Conservation (phyloP, 2,329 filamentous ascomycete species). For the Alternaria panax region DNA sequence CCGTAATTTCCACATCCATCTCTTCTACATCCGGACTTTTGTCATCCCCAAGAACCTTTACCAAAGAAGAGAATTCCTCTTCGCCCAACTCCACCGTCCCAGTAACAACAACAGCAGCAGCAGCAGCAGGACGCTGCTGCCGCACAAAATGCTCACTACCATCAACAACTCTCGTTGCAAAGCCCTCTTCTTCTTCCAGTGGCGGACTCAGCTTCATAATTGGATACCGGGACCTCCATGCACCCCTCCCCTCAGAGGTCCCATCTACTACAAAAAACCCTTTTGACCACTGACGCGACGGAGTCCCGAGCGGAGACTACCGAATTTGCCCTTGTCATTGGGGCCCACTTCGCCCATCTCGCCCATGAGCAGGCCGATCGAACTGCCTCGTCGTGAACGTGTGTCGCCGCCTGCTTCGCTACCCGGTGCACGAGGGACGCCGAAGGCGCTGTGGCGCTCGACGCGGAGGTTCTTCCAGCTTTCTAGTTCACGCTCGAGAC, state of each 20-base stretch:
- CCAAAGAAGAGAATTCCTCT: conserved; percentile 10
- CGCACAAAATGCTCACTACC: not conserved
- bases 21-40: conserved; percentile 15
- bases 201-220: conserved; percentile 37
- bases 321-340: conserved; percentile 44
- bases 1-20: conserved; percentile 31
- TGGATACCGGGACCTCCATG: conserved; percentile 40
- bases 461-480: conserved; percentile 76
- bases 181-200: conserved; percentile 39
- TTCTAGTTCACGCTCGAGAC: conserved; percentile 88
- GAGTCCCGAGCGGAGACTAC: conserved; percentile 41
- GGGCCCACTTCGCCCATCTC: conserved; percentile 44
- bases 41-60: conserved; percentile 6
- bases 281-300: conserved; percentile 56
- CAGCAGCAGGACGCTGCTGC: conserved; percentile 10
- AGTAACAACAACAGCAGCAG: conserved; percentile 19
- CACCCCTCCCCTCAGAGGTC: conserved; percentile 40
- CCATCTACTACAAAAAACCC: conserved; percentile 59
- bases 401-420: conserved; percentile 54
- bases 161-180: conserved; percentile 22
- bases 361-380: conserved; percentile 50
- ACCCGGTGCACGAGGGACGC: conserved; percentile 44
- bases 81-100: conserved; percentile 19
- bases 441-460: conserved; percentile 59
- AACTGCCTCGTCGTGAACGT: conserved; percentile 54